These are phyloP conservation scores for Rhizoclosmatium sp. DNA, from an alignment of 192 early-diverging fungal genomes.

Conservation along the genomic window DNA sequence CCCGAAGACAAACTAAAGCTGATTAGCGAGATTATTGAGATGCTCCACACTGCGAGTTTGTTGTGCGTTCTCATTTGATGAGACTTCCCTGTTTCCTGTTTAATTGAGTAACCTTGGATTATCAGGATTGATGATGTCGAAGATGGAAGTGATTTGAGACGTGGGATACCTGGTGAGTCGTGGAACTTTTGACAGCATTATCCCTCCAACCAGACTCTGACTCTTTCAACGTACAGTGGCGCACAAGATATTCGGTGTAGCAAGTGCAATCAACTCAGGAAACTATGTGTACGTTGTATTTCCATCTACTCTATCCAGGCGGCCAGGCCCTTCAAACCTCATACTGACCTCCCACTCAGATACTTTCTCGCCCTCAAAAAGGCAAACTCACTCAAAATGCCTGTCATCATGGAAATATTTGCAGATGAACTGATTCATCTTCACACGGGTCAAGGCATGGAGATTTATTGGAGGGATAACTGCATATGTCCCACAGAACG, in stretches of 20 bases:
- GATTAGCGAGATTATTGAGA: conserved; percentile 86
- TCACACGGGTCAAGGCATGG: conserved; percentile 98
- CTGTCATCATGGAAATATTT: conserved; percentile 81
- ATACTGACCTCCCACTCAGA: conserved; percentile 29
- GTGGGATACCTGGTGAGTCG: conserved; percentile 72
- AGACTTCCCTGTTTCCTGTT: neutral
- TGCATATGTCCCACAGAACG: conserved; percentile 89
- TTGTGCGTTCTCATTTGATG: conserved; percentile 61
- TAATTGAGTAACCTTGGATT: neutral
- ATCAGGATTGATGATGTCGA: conserved; percentile 94
- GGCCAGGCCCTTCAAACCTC: neutral
- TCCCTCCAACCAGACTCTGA: neutral
- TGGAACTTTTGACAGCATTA: neutral
- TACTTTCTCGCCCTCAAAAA: conserved; percentile 91
- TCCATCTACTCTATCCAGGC: neutral
- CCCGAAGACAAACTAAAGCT: conserved; percentile 68
- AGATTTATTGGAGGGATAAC: conserved; percentile 94
- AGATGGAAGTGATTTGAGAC: conserved; percentile 86
- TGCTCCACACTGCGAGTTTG: conserved; percentile 94
- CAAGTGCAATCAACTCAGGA: conserved; percentile 94
- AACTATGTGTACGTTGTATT: conserved; percentile 80
- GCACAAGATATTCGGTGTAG: conserved; percentile 93
- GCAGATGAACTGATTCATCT: conserved; percentile 91
- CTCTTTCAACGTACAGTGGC: conserved; percentile 64
- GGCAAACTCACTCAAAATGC: conserved; percentile 68